These are phyloP conservation scores for Salvia hispanica DNA, from an alignment of 257 asterid species.

Conservation along the genomic window DNA sequence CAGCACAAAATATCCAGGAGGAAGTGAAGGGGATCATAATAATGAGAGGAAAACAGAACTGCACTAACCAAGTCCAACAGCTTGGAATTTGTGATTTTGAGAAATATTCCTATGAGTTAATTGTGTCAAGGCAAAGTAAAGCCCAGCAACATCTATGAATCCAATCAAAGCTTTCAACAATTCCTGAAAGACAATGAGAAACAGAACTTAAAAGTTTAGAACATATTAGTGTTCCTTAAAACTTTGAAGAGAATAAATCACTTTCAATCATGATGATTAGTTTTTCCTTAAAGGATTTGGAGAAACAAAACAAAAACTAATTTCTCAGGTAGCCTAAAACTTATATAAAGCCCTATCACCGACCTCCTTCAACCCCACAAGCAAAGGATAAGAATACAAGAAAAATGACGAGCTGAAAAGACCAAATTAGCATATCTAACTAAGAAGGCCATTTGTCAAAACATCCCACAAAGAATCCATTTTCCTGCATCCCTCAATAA, in stretches of 20 bases:
- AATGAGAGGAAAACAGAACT: slow-evolving; percentile 18
- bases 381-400: not conserved
- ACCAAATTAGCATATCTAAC: not conserved
- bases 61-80: slow-evolving; percentile 94
- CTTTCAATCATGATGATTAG: not conserved
- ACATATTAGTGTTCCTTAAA: not conserved
- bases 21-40: not conserved
- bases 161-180: slow-evolving; percentile 89
- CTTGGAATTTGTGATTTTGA: slow-evolving; percentile 98
- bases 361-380: not conserved
- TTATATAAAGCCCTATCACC: not conserved
- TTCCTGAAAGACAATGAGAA: slow-evolving; percentile 57
- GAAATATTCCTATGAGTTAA: slow-evolving; percentile 96
- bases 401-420: not conserved
- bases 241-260: slow-evolving; percentile 3
- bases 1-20: slow-evolving; percentile 5
- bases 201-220: slow-evolving; percentile 6
- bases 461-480: not conserved
- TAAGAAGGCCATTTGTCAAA: not conserved
- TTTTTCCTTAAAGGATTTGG: not conserved
- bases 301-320: slow-evolving; percentile 12
- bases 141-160: slow-evolving; percentile 94
- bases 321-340: not conserved
- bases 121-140: slow-evolving; percentile 94
- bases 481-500: not conserved